Base-by-base conservation (phyloP, 176 grass and related monocot genomes). In the Bolboschoenus planiculmis region DNA sequence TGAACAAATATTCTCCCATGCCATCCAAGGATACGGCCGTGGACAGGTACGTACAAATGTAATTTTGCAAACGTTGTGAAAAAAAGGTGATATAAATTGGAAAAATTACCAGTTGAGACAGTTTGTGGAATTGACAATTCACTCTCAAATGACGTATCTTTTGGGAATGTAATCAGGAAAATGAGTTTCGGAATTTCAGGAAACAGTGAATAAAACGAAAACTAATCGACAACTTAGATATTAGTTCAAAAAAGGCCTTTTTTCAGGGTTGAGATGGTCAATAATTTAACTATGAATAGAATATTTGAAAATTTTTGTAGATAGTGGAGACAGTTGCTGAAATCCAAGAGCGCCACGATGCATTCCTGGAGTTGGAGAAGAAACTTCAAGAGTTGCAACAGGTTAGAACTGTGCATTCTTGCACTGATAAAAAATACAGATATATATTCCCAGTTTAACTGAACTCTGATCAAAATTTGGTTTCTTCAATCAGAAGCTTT, bases 341-440 rank as follows among this genome's bases (percentile, higher is more conserved):
- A 85, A 90, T 90, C 58, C 88, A 90, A 81, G 88, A 87, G 75
- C 81, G 88, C 13, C 88, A 35, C 5, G 73, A 90, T 71, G 51
- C 85, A 10, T 60, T 90, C 40, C 81, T 90, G 6, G 85, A 84
- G 73, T 81, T 90, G 20, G 88, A 90, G 88, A 83, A 77, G 21
- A 86, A 86, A 44, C 88, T 90, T 56, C 15, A 76, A 34, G 81
- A 90, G 36, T 70, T 90, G 56, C 88, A 90, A 47, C 85, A 90
- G 71, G 88, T 88, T 29, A 20, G 76, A 30, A 60, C 23, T 43
- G n/a, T 39, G 18, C 20, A 70, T 21, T 39, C 8, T 40, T 23
- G 16, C 5, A 10, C 10, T 42, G 29, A 26, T 56, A 6, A 27
- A 7, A 47, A 26, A n/a, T 47, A 40, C 3, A 50, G 15, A 83